Evolutionary conservation across 768 basidiomycete species (phyloP).

Genomic region (Tremella fuciformis): DNA sequence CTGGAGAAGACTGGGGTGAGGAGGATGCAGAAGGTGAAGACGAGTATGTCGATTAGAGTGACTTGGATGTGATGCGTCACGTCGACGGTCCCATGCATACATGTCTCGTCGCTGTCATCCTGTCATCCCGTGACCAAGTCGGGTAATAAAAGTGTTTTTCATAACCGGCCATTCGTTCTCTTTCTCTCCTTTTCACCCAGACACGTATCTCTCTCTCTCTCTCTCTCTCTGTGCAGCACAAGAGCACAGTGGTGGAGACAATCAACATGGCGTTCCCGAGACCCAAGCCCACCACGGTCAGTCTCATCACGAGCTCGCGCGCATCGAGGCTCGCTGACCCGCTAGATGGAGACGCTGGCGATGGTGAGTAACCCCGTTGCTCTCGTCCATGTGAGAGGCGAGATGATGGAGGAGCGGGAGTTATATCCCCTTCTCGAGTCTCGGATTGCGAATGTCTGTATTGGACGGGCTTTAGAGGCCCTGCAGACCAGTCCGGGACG

Average conservation of each 20-base stretch:
- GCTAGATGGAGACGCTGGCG: slow-evolving; percentile 47
- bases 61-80: neutral
- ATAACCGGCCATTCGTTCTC: neutral
- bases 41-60: slow-evolving; percentile 25
- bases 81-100: neutral
- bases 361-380: slow-evolving; percentile 27
- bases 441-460: no score
- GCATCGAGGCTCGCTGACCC: no score
- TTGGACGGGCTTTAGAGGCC: no score
- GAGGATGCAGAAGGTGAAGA: slow-evolving; percentile 37
- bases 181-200: neutral
- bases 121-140: neutral
- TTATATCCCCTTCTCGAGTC: no score
- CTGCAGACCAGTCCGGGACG: no score
- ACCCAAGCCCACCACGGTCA: slow-evolving; percentile 47
- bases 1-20: slow-evolving; percentile 18
- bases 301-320: no score
- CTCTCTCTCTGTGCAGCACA: neutral
- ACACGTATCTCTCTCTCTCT: neutral
- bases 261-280: slow-evolving; percentile 44
- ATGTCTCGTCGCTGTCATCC: neutral
- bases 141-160: no score
- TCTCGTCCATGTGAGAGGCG: no score
- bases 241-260: neutral
- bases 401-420: no score